These are phyloP conservation scores for Stramenopiles sp. DNA, from an alignment of 352 stramenopile species.

Conservation along the genomic window DNA sequence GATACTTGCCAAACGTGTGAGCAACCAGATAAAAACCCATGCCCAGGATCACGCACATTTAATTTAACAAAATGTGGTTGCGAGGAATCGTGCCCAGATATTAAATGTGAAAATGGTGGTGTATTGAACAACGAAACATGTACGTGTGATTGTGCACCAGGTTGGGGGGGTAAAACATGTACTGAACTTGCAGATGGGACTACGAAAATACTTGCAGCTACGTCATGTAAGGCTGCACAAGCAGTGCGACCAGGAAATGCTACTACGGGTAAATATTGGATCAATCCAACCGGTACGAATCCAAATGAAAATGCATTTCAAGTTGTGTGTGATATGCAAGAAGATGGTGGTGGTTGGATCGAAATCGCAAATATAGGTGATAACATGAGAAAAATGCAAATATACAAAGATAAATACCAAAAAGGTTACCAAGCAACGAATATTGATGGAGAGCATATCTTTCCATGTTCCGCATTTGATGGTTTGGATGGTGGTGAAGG, in stretches of 20 bases:
- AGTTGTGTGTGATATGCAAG: constrained; percentile 9
- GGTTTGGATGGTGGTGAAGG: neutral
- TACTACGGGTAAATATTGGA: neutral
- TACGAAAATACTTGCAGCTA: neutral
- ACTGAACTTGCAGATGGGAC: neutral
- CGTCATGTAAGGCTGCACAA: neutral
- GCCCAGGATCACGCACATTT: neutral
- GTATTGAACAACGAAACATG: neutral
- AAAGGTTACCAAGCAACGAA: neutral
- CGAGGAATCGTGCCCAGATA: neutral
- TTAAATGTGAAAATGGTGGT: constrained; percentile 10
- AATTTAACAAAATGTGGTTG: neutral
- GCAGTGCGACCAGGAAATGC: neutral
- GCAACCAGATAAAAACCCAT: neutral
- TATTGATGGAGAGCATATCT: neutral
- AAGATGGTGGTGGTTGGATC: constrained; percentile 8
- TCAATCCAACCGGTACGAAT: constrained; percentile 1
- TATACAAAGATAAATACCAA: constrained; percentile 2
- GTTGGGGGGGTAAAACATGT: constrained; percentile 3
- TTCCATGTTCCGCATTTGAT: neutral
- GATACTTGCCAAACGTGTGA: constrained; percentile 5
- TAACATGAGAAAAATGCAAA: neutral
- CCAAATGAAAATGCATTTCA: constrained; percentile 1
- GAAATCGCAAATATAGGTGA: neutral
- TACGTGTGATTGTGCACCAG: neutral